phyloP scores from a whole-genome alignment of 2,329 filamentous ascomycete species.

The Penicillium sp. region DNA sequence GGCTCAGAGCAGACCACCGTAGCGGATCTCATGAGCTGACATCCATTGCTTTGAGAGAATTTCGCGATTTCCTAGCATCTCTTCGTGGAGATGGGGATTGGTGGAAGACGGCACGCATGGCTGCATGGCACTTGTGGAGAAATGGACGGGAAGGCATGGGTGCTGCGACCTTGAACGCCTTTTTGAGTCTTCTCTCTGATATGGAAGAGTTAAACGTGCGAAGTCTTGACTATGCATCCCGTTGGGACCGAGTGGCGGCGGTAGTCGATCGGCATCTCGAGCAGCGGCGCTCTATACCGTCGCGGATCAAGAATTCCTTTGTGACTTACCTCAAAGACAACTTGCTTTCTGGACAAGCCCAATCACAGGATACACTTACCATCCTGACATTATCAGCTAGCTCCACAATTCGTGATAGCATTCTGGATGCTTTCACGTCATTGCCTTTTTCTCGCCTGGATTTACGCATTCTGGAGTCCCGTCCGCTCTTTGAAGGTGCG shows the following conservation, averaged over 20 bases:
- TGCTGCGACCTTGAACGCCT: slow-evolving; percentile 49
- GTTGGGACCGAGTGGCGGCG: slow-evolving; percentile 20
- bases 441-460: slow-evolving; percentile 42
- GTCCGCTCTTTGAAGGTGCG: slow-evolving; percentile 61
- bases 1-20: slow-evolving; percentile 52
- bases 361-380: slow-evolving; percentile 31
- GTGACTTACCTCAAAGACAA: slow-evolving; percentile 21
- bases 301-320: slow-evolving; percentile 24
- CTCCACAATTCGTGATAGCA: slow-evolving; percentile 52
- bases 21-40: slow-evolving; percentile 58
- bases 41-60: slow-evolving; percentile 46
- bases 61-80: slow-evolving; percentile 44
- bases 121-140: slow-evolving; percentile 59
- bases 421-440: slow-evolving; percentile 41
- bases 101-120: slow-evolving; percentile 53
- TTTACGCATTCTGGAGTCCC: slow-evolving; percentile 59
- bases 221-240: slow-evolving; percentile 11
- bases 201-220: slow-evolving; percentile 23
- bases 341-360: slow-evolving; percentile 7
- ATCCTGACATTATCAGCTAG: slow-evolving; percentile 59
- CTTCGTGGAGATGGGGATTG: slow-evolving; percentile 35
- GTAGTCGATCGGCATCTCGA: slow-evolving; percentile 26
- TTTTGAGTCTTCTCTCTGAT: slow-evolving; percentile 23
- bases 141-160: slow-evolving; percentile 63
- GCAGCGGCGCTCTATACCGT: slow-evolving; percentile 18